Evolutionary conservation across 1,284 basidiomycete species (phyloP).

Genomic region (Sporisorium graminicola): DNA sequence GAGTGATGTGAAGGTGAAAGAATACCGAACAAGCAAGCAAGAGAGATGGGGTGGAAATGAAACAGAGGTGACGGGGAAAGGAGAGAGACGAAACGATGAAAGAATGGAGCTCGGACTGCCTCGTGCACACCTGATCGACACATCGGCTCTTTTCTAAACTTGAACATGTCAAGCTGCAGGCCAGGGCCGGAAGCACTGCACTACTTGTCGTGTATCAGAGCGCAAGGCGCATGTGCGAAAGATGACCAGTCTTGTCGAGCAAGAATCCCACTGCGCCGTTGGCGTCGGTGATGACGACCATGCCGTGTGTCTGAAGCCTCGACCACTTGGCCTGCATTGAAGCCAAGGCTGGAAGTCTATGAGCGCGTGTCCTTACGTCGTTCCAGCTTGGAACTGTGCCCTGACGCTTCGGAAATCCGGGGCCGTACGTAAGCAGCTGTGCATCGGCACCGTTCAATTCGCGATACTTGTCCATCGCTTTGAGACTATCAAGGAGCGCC

Average conservation of each 20-base stretch:
- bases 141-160: background rate
- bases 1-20: background rate
- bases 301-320: background rate
- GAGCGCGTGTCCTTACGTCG: no score
- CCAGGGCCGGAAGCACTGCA: no score
- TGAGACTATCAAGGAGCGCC: background rate
- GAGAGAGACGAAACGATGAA: background rate
- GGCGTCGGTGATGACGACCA: background rate
- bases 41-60: background rate
- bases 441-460: background rate
- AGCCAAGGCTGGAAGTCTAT: no score
- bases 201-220: background rate
- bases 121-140: background rate
- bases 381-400: no score
- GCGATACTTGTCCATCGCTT: background rate
- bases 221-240: background rate
- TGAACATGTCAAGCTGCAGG: background rate
- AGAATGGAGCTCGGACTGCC: background rate
- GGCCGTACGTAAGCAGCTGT: background rate
- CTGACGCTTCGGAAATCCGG: conserved; percentile 2
- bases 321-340: background rate
- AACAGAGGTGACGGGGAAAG: background rate
- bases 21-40: background rate
- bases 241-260: background rate
- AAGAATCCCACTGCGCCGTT: no score